Evolutionary conservation across 306 rosid species (phyloP).

Genomic region (Trichosanthes cucumerina): DNA sequence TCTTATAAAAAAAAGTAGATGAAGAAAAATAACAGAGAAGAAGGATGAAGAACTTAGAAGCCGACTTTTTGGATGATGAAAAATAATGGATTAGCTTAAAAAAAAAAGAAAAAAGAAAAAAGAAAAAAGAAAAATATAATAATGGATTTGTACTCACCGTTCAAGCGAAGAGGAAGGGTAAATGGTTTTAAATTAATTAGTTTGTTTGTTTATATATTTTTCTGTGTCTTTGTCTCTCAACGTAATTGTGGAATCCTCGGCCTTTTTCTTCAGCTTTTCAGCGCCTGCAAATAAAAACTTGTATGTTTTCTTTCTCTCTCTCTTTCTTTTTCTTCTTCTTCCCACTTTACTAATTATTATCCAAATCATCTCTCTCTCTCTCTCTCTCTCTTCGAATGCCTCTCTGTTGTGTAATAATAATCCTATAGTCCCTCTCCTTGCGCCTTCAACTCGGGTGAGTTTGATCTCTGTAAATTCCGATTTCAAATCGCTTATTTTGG

Average conservation of each 20-base stretch:
- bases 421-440: background rate
- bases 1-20: background rate
- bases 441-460: background rate
- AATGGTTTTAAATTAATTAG: background rate
- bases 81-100: no score
- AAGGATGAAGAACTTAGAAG: background rate
- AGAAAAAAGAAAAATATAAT: no score
- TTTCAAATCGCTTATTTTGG: background rate
- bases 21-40: background rate
- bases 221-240: background rate
- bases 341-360: background rate
- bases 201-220: background rate
- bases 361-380: background rate
- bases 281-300: background rate
- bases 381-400: background rate
- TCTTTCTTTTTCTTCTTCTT: background rate
- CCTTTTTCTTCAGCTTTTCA: conserved; percentile 6
- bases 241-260: background rate
- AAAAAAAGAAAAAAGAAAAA: no score
- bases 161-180: background rate
- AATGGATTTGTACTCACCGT: background rate
- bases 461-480: background rate
- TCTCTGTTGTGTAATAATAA: background rate
- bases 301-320: background rate
- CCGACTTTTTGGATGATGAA: background rate